A percentile compares a stretch with the other conserved stretches of the same genome.
phyloP scores from a whole-genome alignment of 2,329 filamentous ascomycete species.

The Nothophaeocryptopus gaeumannii region DNA sequence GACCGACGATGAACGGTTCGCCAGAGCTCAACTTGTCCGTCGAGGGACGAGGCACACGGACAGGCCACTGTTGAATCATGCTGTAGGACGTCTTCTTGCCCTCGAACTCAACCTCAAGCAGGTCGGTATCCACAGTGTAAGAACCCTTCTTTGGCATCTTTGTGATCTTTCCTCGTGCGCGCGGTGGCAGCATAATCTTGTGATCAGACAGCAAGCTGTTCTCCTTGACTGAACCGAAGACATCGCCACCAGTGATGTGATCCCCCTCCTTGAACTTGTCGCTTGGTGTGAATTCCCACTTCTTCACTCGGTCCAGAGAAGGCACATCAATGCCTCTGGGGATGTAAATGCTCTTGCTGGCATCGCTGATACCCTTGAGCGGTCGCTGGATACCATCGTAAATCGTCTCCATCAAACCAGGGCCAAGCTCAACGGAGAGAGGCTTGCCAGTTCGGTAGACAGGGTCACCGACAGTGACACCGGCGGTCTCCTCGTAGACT shows the following conservation, averaged over 20 bases:
- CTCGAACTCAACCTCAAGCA: conserved; percentile 95
- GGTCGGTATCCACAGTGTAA: conserved; percentile 91
- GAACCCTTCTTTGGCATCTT: conserved; percentile 83
- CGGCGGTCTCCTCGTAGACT: conserved; percentile 98
- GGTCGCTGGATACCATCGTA: conserved; percentile 99
- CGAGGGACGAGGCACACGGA: conserved; percentile 88
- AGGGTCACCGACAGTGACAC: conserved; percentile 92
- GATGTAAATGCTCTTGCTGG: conserved; percentile 90
- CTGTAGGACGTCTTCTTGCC: conserved; percentile 89
- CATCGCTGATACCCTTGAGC: conserved; percentile 75
- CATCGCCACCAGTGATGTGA: conserved; percentile 92
- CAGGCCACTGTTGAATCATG: conserved; percentile 99
- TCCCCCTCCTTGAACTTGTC: conserved; percentile 83
- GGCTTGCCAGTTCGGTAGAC: conserved; percentile 90
- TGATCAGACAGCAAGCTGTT: conserved; percentile 93
- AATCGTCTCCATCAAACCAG: conserved; percentile 96
- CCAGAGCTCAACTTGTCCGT: conserved; percentile 89
- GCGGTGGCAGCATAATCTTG: conserved; percentile 86
- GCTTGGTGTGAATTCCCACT: conserved; percentile 90
- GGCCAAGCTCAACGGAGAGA: conserved; percentile 93
- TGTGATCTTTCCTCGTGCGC: conserved; percentile 87
- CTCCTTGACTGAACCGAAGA: conserved; percentile 92
- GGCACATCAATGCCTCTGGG: conserved; percentile 88
- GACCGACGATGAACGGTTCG: conserved; percentile 90
- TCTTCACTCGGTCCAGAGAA: conserved; percentile 83